Conservation (phyloP, 192 early-diverging fungal species). For the Allomyces arbusculus region DNA sequence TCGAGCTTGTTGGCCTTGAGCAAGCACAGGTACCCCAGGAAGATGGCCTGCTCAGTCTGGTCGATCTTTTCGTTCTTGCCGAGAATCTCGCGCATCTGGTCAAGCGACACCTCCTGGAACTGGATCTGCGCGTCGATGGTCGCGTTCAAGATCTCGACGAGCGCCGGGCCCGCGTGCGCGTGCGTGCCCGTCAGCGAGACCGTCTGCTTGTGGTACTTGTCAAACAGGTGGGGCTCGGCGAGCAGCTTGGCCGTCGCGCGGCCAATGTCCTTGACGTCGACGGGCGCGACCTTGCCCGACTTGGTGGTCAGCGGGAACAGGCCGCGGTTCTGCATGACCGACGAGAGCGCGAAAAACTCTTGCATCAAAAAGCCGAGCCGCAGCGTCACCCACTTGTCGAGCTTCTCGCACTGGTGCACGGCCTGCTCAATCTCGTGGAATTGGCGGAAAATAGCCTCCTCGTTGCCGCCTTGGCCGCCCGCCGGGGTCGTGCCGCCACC, state of each 20-base stretch:
- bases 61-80: not conserved
- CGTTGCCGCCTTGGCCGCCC: not conserved
- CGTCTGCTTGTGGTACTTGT: not conserved
- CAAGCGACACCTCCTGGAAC: not conserved
- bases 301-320: not conserved
- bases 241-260: not conserved
- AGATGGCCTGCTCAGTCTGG: not conserved
- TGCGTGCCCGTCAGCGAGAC: not conserved
- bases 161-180: not conserved
- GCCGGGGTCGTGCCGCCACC: not conserved
- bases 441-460: not conserved
- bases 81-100: not conserved
- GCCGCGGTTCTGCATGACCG: not conserved
- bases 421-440: too few species aligned
- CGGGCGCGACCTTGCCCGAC: not conserved
- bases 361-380: not conserved
- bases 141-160: not conserved
- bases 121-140: not conserved
- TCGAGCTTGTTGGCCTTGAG: not conserved
- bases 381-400: not conserved
- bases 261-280: not conserved
- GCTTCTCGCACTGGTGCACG: not conserved
- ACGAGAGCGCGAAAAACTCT: not conserved
- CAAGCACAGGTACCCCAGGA: not conserved
- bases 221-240: not conserved